Conservation (phyloP, 148 eudicot species). For the Euryodendron excelsum region DNA sequence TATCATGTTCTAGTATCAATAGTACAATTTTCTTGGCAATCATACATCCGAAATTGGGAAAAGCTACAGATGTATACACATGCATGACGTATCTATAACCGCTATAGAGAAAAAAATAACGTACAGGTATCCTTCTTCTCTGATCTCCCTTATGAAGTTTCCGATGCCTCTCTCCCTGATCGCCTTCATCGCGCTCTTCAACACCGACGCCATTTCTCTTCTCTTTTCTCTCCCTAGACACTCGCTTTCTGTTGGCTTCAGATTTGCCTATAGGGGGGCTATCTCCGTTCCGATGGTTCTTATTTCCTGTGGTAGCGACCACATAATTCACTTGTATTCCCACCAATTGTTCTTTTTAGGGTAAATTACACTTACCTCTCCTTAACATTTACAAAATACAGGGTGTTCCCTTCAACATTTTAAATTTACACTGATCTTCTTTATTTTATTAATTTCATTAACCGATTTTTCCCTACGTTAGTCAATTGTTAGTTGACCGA, state of each 20-base stretch:
- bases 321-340: no score
- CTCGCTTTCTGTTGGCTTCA: no score
- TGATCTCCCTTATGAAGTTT: slow-evolving; percentile 59
- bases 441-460: no score
- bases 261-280: no score
- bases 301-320: no score
- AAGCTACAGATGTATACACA: neutral
- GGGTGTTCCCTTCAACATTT: neutral
- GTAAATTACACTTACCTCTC: neutral
- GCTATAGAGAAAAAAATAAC: slow-evolving; percentile 16
- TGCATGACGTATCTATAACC: no score
- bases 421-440: no score
- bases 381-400: neutral
- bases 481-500: no score
- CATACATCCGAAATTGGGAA: slow-evolving; percentile 3
- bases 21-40: neutral
- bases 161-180: slow-evolving; percentile 70
- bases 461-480: no score
- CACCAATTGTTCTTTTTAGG: neutral
- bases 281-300: no score
- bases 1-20: neutral
- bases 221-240: neutral
- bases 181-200: slow-evolving; percentile 49
- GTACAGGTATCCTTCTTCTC: slow-evolving; percentile 71
- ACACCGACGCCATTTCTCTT: slow-evolving; percentile 64